These are phyloP conservation scores for Halocafeteria seosinensis DNA, from an alignment of 108 stramenopile species.

Conservation along the genomic window DNA sequence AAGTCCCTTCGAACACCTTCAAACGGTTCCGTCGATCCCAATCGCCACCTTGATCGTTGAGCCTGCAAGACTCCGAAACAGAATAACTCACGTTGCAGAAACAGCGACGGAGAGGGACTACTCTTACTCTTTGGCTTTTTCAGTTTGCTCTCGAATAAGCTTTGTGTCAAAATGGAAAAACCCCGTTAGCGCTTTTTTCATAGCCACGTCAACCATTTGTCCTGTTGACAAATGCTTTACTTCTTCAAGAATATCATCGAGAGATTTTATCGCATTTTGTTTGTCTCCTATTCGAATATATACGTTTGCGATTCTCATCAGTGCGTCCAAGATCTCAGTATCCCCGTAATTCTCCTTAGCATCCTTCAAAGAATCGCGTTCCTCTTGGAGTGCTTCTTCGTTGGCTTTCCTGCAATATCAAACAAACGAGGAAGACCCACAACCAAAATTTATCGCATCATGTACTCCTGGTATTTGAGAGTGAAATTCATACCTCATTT, in stretches of 20 bases:
- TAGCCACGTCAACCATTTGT: slow-evolving; percentile 77
- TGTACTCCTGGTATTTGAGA: background rate
- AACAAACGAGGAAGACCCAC: background rate
- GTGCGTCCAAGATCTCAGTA: slow-evolving; percentile 85
- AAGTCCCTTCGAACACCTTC: slow-evolving; percentile 72
- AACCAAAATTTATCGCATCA: background rate
- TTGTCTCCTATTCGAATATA: slow-evolving; percentile 52
- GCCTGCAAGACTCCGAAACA: slow-evolving; percentile 49
- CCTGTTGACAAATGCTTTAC: slow-evolving; percentile 73
- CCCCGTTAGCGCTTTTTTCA: slow-evolving; percentile 65
- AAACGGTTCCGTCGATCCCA: slow-evolving; percentile 97
- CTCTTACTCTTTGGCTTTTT: slow-evolving; percentile 22
- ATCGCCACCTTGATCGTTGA: slow-evolving; percentile 75
- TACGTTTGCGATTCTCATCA: slow-evolving; percentile 61
- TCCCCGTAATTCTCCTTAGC: slow-evolving; percentile 81
- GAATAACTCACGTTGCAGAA: background rate
- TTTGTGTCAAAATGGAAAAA: slow-evolving; percentile 58
- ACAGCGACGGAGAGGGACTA: background rate
- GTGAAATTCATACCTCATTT: background rate
- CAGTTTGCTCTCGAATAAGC: slow-evolving; percentile 38
- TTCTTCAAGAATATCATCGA: slow-evolving; percentile 53
- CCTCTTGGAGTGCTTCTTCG: background rate
- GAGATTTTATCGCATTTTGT: background rate
- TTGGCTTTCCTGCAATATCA: slow-evolving; percentile 7
- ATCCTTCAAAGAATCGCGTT: slow-evolving; percentile 24